Conservation (phyloP, 1,284 basidiomycete species). For the Trichosporon sp. region DNA sequence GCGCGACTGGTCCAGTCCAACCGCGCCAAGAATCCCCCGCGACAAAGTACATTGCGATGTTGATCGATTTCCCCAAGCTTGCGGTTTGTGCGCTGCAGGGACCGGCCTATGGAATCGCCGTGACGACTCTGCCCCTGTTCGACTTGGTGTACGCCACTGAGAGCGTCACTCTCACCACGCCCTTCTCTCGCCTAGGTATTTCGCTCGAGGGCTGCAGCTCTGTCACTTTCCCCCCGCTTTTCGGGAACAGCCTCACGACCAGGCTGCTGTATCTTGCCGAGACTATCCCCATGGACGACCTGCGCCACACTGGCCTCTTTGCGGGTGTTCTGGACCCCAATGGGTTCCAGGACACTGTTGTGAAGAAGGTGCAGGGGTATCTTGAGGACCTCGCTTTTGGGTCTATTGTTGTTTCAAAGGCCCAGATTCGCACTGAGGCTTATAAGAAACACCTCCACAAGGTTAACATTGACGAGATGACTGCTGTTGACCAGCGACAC, state of each 20-base stretch:
- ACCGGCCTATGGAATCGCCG: constrained; percentile 19
- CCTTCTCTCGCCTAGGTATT: constrained; percentile 21
- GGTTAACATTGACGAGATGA: constrained; percentile 17
- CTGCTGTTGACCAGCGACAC: constrained; percentile 6
- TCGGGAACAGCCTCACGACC: constrained; percentile 12
- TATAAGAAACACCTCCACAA: constrained; percentile 4
- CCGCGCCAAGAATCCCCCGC: background rate
- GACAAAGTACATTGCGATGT: constrained; percentile 12
- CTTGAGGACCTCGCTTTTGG: constrained; percentile 14
- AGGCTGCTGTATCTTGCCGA: constrained; percentile 19
- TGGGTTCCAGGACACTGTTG: constrained; percentile 8
- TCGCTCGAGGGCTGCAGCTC: constrained; percentile 15
- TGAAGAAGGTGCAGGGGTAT: constrained; percentile 2
- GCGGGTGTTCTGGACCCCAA: constrained; percentile 8
- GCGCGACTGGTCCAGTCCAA: background rate
- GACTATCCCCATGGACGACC: constrained; percentile 13
- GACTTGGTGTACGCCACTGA: constrained; percentile 18
- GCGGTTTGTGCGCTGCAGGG: constrained; percentile 14
- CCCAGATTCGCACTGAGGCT: constrained; percentile 7
- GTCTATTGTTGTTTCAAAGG: constrained; percentile 13
- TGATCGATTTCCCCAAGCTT: constrained; percentile 22
- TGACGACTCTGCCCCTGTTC: constrained; percentile 20
- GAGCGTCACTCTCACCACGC: constrained; percentile 16
- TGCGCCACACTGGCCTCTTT: constrained; percentile 11
- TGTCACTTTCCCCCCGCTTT: constrained; percentile 17